phyloP scores from a whole-genome alignment of 345 rosid species.

The Hibiscus trionum region DNA sequence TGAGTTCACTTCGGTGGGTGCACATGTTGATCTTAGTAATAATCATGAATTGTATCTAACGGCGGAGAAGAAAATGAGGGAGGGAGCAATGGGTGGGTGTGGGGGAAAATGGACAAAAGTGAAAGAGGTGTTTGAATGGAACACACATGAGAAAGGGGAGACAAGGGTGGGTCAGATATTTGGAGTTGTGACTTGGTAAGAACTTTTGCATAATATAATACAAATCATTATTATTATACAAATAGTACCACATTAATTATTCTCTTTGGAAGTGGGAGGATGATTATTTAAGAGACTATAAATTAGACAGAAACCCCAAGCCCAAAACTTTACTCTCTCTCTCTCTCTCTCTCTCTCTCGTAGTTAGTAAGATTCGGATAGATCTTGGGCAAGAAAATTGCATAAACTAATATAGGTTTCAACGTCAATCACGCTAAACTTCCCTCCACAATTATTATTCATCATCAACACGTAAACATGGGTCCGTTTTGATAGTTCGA shows the following conservation, averaged over 20 bases:
- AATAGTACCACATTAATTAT: neutral
- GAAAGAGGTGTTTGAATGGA: slow-evolving; percentile 21
- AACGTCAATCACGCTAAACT: slow-evolving; percentile 88
- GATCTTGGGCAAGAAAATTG: slow-evolving; percentile 35
- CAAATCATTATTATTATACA: neutral
- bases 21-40: neutral
- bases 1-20: neutral
- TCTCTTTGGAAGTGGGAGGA: slow-evolving; percentile 21
- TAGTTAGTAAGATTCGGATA: slow-evolving; percentile 76
- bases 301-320: neutral
- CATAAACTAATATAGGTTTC: slow-evolving; percentile 28
- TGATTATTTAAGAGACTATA: slow-evolving; percentile 1
- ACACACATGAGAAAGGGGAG: slow-evolving; percentile 25
- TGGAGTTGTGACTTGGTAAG: slow-evolving; percentile 44
- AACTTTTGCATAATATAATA: slow-evolving; percentile 19
- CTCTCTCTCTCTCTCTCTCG: slow-evolving; percentile 15
- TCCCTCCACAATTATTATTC: slow-evolving; percentile 42
- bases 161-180: slow-evolving; percentile 52
- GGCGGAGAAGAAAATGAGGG: neutral
- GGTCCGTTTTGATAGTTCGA: slow-evolving; percentile 8
- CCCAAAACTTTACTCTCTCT: neutral
- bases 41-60: neutral
- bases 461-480: slow-evolving; percentile 60
- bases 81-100: neutral
- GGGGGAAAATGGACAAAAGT: slow-evolving; percentile 15